Base-by-base conservation (phyloP, 2,329 filamentous ascomycete genomes). In the Fusarium fujikuroi region DNA sequence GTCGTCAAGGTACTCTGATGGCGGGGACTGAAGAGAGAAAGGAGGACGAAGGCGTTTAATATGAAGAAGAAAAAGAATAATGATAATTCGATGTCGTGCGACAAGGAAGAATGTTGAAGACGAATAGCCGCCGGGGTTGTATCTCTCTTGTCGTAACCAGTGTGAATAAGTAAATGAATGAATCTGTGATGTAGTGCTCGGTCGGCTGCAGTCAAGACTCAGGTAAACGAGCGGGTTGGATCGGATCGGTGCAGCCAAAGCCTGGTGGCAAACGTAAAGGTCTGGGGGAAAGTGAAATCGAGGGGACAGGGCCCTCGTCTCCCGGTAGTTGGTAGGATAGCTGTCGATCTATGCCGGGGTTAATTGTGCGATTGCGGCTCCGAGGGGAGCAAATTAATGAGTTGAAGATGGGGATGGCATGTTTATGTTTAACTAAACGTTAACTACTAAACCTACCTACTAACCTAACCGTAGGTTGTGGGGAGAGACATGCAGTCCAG, bases 231-330 rank as follows among this genome's bases (percentile, higher is more conserved):
- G 58, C 67, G 72, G 69, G 63, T 67, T 70, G 50, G 64, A 60
- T 76, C 73, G 75, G 73, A 69, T 71, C 47, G 62, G 67, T 66
- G 66, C 69, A 62, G 71, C 57, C 62, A 44, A 40, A 44, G 44
- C 56, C 36, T 66, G 57, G 63, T 74, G 73, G 75, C 65, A 58
- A 69, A 61, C 65, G 57, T 56, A 61, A 30, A 61, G 36, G 28
- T 46, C 52, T 52, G 39, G 53, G 62, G 68, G 60, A 59, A 54
- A 34, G 34, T 52, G 47, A 60, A 53, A 62, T 70, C 50, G 40
- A 65, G 63, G 52, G 56, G 58, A 62, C 47, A 50, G 57, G 60
- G 50, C 60, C 60, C 71, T 67, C 57, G 63, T 68, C 42, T 69
- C 71, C 71, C 67, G 43, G 49, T 34, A 60, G 34, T 52, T 61